A percentile compares a stretch with the other conserved stretches of the same genome.
These are phyloP conservation scores for Plasmodium cynomolgi DNA, from an alignment of 169 alveolate species.

Conservation along the genomic window DNA sequence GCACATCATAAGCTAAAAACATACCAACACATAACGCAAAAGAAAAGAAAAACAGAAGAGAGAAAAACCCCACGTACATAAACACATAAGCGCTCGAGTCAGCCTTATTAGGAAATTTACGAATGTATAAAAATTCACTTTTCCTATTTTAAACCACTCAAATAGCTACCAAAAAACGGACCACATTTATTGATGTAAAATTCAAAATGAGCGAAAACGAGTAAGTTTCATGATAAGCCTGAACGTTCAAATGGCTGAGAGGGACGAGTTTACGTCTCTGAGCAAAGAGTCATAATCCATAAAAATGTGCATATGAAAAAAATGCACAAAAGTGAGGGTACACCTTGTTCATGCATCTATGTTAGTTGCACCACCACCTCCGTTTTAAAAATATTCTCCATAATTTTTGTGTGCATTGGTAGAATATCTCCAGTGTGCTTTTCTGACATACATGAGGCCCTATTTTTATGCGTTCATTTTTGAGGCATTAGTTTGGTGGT, in stretches of 20 bases:
- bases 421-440: not conserved
- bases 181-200: slow-evolving; percentile 21
- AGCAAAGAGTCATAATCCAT: not conserved
- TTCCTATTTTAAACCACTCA: not conserved
- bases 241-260: not conserved
- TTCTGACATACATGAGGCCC: not conserved
- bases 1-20: not conserved
- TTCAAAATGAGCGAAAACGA: slow-evolving; percentile 75
- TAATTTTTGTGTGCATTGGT: not conserved
- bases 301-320: not conserved
- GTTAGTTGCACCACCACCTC: not conserved
- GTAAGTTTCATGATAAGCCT: slow-evolving; percentile 27
- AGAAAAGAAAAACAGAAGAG: not conserved
- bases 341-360: not conserved
- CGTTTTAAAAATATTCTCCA: not conserved
- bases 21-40: not conserved
- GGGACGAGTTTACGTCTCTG: not conserved
- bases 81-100: not conserved
- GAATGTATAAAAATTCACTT: slow-evolving; percentile 19
- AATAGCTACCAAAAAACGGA: not conserved
- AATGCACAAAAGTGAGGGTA: not conserved
- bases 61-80: not conserved
- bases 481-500: not conserved
- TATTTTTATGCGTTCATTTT: not conserved
- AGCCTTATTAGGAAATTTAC: not conserved